Conservation (phyloP, 2,329 filamentous ascomycete genomes). For the Ophiosphaerella herpotricha region DNA sequence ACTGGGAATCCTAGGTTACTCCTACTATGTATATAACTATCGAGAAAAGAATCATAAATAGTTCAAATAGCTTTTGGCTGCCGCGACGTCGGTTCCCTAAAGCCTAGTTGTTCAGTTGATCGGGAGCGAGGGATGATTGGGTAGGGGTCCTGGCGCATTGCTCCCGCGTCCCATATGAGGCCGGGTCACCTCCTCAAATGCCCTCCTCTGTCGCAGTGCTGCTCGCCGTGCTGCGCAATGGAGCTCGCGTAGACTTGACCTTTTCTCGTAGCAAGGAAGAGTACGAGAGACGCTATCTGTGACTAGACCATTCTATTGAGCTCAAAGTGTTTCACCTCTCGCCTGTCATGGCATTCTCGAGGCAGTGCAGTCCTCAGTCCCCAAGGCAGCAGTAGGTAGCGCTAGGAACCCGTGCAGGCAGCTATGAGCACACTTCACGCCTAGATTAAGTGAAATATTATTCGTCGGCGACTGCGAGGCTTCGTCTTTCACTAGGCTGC, state of each 20-base stretch:
- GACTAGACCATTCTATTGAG: slow-evolving; percentile 7
- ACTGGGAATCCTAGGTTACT: too few species aligned
- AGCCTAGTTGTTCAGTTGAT: too few species aligned
- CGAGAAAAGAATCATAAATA: too few species aligned
- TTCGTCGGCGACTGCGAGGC: slow-evolving; percentile 17
- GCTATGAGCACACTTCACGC: slow-evolving; percentile 6
- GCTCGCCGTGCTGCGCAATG: neutral
- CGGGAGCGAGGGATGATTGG: too few species aligned
- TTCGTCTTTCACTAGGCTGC: slow-evolving; percentile 12
- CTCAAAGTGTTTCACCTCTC: slow-evolving; percentile 19
- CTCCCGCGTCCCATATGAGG: too few species aligned
- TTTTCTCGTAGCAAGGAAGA: neutral
- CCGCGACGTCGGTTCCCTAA: too few species aligned
- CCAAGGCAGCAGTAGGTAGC: slow-evolving; percentile 42
- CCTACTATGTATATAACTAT: too few species aligned
- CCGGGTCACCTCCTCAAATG: too few species aligned
- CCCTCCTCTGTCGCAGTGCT: too few species aligned
- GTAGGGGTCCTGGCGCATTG: too few species aligned
- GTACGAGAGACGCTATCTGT: slow-evolving; percentile 4
- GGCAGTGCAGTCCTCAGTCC: slow-evolving; percentile 21
- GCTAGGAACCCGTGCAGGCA: slow-evolving; percentile 27
- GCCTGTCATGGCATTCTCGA: slow-evolving; percentile 6
- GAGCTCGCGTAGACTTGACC: slow-evolving; percentile 3
- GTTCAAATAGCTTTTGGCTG: too few species aligned
- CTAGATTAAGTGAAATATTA: slow-evolving; percentile 3